Base-by-base conservation (phyloP, 345 rosid genomes). In the Murraya paniculata region DNA sequence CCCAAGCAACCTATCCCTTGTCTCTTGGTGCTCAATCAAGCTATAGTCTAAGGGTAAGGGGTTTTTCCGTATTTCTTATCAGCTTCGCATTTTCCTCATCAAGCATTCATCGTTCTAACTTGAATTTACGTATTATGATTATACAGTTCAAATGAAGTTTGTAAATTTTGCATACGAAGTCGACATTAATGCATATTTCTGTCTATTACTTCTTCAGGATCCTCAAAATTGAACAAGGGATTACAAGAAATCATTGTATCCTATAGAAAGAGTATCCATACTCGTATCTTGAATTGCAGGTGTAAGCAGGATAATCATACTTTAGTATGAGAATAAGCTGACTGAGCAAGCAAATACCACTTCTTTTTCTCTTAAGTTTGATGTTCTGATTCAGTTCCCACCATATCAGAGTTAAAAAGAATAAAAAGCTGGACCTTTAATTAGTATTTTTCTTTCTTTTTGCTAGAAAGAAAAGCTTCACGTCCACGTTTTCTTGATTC, bases 381-480 rank as follows among this genome's bases (percentile, higher is more conserved):
- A 13, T 45, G 50, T 45, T 13, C 50, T 45, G 5, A 45, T 45
- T 45, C 50, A 77, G 41, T 72, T 64, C 60, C 81, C 71, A 80
- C 68, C 19, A 38, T 21, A 6, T 33, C 7, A 67, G 35, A 50
- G 16, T 33, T 38, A 64, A 66, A 13, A 30, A 66, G 38, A 35
- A 6, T 8, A 9, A 31, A 65, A 35, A 65, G 16, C 9, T 56
- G 9, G 60, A 71, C 33, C 19, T 56, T 69, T n/a, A 25, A 57
- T 18, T 41, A 61, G 16, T 1, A 5, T 36, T 64, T n/a, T 1
- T 74, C 25, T 9, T 22, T 68, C 56, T 74, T 78, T 74, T 75
- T 67, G 65, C 28, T 74, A 64, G 21, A 81, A 81, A 81, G 60
- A 33, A 64, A 31, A 71, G 77, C 57, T 57, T 50, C 64, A 68